phyloP scores from a whole-genome alignment of 306 rosid species.

The Leucaena leucocephala region DNA sequence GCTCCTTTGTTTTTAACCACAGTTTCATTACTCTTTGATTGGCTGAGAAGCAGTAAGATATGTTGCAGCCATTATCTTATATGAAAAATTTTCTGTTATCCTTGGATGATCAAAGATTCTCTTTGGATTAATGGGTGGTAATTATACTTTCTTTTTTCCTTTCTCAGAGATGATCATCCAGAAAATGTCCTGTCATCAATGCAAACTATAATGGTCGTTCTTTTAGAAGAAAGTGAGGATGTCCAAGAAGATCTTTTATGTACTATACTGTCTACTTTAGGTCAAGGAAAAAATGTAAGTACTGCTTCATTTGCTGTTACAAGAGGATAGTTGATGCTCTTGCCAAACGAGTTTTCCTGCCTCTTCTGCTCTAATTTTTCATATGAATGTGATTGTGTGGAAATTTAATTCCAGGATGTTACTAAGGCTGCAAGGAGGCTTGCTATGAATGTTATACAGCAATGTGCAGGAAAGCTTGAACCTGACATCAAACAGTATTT shows the following conservation, averaged over 20 bases:
- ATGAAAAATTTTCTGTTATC: conserved; percentile 2
- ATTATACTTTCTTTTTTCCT: conserved; percentile 30
- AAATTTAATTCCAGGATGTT: conserved; percentile 66
- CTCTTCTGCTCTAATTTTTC: conserved; percentile 17
- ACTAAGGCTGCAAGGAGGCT: conserved; percentile 83
- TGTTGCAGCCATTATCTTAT: conserved; percentile 21
- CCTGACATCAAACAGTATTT: conserved; percentile 72
- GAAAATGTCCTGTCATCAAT: conserved; percentile 88
- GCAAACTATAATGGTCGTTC: conserved; percentile 88
- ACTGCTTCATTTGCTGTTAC: conserved; percentile 26
- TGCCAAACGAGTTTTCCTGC: conserved; percentile 12
- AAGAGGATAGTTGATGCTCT: conserved; percentile 29
- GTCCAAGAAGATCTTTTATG: conserved; percentile 65
- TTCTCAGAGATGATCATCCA: conserved; percentile 89
- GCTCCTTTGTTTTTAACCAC: too few relatives aligned
- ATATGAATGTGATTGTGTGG: conserved; percentile 32
- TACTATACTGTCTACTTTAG: conserved; percentile 67
- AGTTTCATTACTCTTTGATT: conserved; percentile 8
- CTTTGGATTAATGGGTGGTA: conserved; percentile 32
- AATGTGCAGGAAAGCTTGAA: conserved; percentile 81
- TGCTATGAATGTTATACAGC: conserved; percentile 80
- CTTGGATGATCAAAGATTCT: conserved; percentile 26
- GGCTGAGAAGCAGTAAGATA: conserved; percentile 1
- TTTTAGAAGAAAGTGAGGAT: conserved; percentile 96
- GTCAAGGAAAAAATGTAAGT: conserved; percentile 80